Conservation (phyloP, 2,329 filamentous ascomycete species). For the Fusarium sublunatum region DNA sequence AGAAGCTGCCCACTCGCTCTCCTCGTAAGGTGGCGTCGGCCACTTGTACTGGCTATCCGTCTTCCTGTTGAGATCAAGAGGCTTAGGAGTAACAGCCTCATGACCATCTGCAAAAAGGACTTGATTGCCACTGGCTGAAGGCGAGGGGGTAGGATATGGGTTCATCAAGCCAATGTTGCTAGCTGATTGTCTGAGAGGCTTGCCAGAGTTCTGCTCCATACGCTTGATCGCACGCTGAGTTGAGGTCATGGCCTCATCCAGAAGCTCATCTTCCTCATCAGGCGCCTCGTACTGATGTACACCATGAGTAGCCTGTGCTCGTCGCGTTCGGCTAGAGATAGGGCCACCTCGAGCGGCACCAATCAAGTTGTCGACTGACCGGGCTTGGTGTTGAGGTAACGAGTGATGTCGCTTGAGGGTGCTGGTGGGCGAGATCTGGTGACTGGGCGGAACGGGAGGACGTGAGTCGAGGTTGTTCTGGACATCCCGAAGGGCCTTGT, state of each 20-base stretch:
- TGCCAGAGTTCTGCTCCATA: slow-evolving; percentile 64
- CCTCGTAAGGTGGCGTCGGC: slow-evolving; percentile 95
- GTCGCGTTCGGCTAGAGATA: slow-evolving; percentile 81
- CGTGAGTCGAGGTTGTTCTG: slow-evolving; percentile 63
- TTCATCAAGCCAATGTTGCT: slow-evolving; percentile 70
- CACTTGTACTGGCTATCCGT: slow-evolving; percentile 73
- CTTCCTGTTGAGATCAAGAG: slow-evolving; percentile 75
- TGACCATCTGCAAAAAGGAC: slow-evolving; percentile 77
- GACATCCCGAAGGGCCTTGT: slow-evolving; percentile 67
- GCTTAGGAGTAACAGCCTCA: slow-evolving; percentile 73
- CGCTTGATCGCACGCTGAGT: slow-evolving; percentile 80
- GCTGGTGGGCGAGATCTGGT: slow-evolving; percentile 61
- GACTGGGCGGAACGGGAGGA: slow-evolving; percentile 63
- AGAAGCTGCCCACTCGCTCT: slow-evolving; percentile 88
- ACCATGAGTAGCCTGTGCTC: slow-evolving; percentile 78
- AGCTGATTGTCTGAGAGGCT: slow-evolving; percentile 68
- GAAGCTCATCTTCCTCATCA: slow-evolving; percentile 94
- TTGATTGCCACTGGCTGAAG: slow-evolving; percentile 85
- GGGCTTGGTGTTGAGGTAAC: slow-evolving; percentile 69
- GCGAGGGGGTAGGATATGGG: slow-evolving; percentile 74
- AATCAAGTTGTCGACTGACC: slow-evolving; percentile 72
- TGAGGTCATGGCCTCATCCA: slow-evolving; percentile 87
- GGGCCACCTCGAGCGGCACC: slow-evolving; percentile 69
- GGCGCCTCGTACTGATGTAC: slow-evolving; percentile 91
- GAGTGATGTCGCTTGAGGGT: slow-evolving; percentile 74